A percentile compares a stretch with the other conserved stretches of the same genome.
phyloP scores from a whole-genome alignment of 768 basidiomycete species.

The Lyophyllum shimeji region DNA sequence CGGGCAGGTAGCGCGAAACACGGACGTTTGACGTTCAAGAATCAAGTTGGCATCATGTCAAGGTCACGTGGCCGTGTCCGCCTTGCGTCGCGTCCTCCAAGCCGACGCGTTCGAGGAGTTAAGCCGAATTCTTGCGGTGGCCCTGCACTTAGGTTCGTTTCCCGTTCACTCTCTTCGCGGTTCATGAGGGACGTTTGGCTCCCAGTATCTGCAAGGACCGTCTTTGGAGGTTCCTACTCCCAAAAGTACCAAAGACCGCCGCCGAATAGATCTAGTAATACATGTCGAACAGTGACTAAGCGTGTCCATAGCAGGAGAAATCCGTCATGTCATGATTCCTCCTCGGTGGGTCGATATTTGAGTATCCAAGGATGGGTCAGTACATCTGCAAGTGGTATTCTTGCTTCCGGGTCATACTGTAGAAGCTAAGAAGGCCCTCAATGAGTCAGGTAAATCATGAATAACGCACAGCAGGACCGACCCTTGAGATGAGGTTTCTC shows the following conservation, averaged over 20 bases:
- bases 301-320: not conserved
- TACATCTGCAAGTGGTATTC: constrained; percentile 75
- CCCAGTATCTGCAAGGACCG: too few species aligned
- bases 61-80: not conserved
- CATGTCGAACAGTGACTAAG: not conserved
- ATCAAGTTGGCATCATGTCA: too few species aligned
- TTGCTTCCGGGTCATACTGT: constrained; percentile 76
- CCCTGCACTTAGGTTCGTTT: too few species aligned
- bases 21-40: not conserved
- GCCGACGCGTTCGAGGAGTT: not conserved
- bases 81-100: not conserved
- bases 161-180: too few species aligned
- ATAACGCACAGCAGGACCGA: constrained; percentile 17
- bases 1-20: too few species aligned
- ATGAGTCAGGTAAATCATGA: not conserved
- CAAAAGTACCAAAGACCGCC: too few species aligned
- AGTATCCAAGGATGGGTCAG: constrained; percentile 88
- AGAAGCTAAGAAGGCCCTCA: constrained; percentile 59
- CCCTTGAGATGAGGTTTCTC: constrained; percentile 61
- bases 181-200: too few species aligned
- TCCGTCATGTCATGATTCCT: not conserved
- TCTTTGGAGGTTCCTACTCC: not conserved
- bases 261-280: not conserved
- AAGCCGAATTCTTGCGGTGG: not conserved
- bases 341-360: constrained; percentile 54